These are phyloP conservation scores for Trichophyton equinum DNA, from an alignment of 2,329 filamentous ascomycete genomes.

Conservation along the genomic window DNA sequence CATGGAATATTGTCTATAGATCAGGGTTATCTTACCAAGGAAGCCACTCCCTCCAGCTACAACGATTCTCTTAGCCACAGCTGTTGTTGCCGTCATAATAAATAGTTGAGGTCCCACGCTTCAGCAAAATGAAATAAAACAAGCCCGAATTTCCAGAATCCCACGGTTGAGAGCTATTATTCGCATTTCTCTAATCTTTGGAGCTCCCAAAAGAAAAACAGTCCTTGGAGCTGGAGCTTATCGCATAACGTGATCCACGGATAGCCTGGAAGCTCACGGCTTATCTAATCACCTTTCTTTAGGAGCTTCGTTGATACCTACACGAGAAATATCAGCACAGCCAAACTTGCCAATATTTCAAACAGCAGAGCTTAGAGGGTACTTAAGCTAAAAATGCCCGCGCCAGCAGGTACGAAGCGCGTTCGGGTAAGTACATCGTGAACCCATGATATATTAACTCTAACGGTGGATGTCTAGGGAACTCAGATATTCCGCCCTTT, in stretches of 20 bases:
- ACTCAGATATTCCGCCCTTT: constrained; percentile 38
- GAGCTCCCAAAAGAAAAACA: not conserved
- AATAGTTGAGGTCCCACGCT: not conserved
- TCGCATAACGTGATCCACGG: not conserved
- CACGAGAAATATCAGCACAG: not conserved
- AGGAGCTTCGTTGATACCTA: not conserved
- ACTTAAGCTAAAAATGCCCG: constrained; percentile 34
- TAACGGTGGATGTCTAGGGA: constrained; percentile 24
- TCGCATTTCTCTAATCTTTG: not conserved
- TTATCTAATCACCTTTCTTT: not conserved
- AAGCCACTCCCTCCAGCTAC: constrained; percentile 94
- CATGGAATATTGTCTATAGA: not conserved
- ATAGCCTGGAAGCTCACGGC: not conserved
- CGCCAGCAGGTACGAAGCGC: constrained; percentile 43
- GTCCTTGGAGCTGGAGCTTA: not conserved
- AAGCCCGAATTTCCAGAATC: not conserved
- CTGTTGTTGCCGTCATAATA: constrained; percentile 21
- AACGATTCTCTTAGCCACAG: constrained; percentile 62
- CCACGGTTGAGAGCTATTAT: not conserved
- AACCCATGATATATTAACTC: constrained; percentile 3
- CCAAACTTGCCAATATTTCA: not conserved
- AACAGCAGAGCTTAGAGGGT: not conserved
- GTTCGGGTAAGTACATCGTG: constrained; percentile 31
- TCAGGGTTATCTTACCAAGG: constrained; percentile 43
- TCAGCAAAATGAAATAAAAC: not conserved